phyloP scores from a whole-genome alignment of 2,329 filamentous ascomycete species.

The Ophiognomonia clavigignenti-juglandacearum region DNA sequence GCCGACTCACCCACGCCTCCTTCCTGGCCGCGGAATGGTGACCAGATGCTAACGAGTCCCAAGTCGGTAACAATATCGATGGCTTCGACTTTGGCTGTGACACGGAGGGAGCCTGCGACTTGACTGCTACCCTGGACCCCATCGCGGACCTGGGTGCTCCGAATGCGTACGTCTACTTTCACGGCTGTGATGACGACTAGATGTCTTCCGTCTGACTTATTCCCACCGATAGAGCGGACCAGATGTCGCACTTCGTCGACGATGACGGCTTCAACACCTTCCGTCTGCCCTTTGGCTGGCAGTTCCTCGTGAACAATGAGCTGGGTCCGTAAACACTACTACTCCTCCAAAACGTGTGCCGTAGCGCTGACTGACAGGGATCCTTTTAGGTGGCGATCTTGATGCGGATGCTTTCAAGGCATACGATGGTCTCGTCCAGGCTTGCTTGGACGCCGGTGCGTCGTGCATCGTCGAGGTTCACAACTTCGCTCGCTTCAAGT shows the following conservation, averaged over 20 bases:
- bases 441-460: slow-evolving; percentile 41
- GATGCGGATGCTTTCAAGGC: slow-evolving; percentile 33
- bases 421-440: slow-evolving; percentile 45
- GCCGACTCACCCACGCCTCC: background rate
- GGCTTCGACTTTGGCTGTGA: slow-evolving; percentile 42
- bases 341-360: background rate
- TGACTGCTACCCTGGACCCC: slow-evolving; percentile 14
- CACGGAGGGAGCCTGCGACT: slow-evolving; percentile 34
- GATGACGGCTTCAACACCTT: slow-evolving; percentile 51
- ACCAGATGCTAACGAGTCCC: too few relatives aligned
- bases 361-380: background rate
- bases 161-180: slow-evolving; percentile 27
- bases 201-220: too few relatives aligned
- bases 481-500: background rate
- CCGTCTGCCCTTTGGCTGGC: slow-evolving; percentile 49
- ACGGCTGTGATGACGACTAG: too few relatives aligned
- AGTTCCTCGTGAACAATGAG: slow-evolving; percentile 40
- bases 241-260: slow-evolving; percentile 52
- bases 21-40: background rate
- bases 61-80: slow-evolving; percentile 35
- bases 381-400: slow-evolving; percentile 22
- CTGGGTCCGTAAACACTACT: slow-evolving; percentile 26
- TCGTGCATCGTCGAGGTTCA: slow-evolving; percentile 41
- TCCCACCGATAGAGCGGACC: too few relatives aligned
- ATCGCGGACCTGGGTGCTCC: slow-evolving; percentile 20